phyloP scores from a whole-genome alignment of 164 flowering plant genomes.

The Chloranthus sessilifolius region DNA sequence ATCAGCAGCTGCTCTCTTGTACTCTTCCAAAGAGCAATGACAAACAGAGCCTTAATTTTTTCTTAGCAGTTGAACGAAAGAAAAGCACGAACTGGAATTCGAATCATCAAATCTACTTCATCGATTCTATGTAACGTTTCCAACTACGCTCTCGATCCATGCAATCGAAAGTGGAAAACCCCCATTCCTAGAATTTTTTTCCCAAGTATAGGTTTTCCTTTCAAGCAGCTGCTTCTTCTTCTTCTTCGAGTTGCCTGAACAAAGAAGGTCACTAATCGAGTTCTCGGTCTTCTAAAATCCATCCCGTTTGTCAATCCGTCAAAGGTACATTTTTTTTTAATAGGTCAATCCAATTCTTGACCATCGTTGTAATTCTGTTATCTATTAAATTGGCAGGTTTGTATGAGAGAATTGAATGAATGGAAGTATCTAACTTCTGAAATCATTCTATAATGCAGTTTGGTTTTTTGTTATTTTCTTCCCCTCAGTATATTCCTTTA shows the following conservation, averaged over 20 bases:
- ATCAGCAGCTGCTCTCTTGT: too few relatives aligned
- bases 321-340: not conserved
- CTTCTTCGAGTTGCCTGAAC: conserved; percentile 6
- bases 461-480: not conserved
- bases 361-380: not conserved
- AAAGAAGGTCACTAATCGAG: conserved; percentile 5
- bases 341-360: not conserved
- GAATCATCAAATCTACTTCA: not conserved
- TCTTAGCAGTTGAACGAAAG: too few relatives aligned
- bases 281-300: conserved; percentile 3
- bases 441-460: not conserved
- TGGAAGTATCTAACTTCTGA: not conserved
- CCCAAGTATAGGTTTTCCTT: not conserved
- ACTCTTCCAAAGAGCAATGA: too few relatives aligned
- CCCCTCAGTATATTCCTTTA: not conserved
- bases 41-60: too few relatives aligned
- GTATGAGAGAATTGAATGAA: not conserved
- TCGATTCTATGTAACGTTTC: not conserved
- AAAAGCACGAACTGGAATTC: conserved; percentile 6
- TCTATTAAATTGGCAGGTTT: not conserved
- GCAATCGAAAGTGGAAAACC: not conserved
- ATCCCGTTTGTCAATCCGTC: conserved; percentile 5
- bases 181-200: not conserved
- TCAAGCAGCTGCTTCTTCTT: conserved; percentile 1
- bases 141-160: too few relatives aligned